Conservation (phyloP, 2,329 filamentous ascomycete genomes). For the Monosporascus cannonballus region DNA sequence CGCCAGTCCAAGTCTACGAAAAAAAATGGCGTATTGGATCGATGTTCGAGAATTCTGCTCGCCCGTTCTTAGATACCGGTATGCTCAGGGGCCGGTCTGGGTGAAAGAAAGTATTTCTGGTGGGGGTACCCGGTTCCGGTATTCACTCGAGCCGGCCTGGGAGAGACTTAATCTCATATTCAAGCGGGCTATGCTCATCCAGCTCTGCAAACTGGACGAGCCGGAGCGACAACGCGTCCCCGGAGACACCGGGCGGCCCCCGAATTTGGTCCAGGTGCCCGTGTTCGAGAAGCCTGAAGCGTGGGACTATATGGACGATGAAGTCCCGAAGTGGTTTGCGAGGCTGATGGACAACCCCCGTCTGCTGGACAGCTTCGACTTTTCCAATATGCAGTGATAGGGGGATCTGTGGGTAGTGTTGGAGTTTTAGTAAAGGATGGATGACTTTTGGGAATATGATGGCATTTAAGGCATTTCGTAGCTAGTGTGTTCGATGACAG, state of each 20-base stretch:
- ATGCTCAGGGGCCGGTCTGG: neutral
- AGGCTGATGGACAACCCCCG: neutral
- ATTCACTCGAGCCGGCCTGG: neutral
- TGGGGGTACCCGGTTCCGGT: too few relatives aligned
- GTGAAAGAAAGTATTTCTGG: too few relatives aligned
- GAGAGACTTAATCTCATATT: neutral
- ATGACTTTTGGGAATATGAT: too few relatives aligned
- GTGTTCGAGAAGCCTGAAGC: conserved; percentile 5
- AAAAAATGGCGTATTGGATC: neutral
- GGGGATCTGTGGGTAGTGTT: too few relatives aligned
- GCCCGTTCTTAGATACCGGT: conserved; percentile 3
- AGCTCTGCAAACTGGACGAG: conserved; percentile 2
- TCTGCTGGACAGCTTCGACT: neutral
- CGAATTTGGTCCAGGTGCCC: neutral
- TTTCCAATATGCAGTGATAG: neutral
- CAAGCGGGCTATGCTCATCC: conserved; percentile 1
- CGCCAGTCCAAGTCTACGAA: neutral
- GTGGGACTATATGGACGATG: conserved; percentile 7
- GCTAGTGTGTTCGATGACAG: too few relatives aligned
- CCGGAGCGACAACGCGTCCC: neutral
- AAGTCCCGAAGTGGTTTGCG: neutral
- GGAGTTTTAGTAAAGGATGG: too few relatives aligned
- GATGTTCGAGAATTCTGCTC: neutral
- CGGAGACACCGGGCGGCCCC: neutral
- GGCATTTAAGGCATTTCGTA: too few relatives aligned